Percentiles rank a stretch among this genome's conserved stretches.
Evolutionary conservation across 495 filamentous ascomycete genomes (phyloP).

Genomic region (Trichoderma virens): DNA sequence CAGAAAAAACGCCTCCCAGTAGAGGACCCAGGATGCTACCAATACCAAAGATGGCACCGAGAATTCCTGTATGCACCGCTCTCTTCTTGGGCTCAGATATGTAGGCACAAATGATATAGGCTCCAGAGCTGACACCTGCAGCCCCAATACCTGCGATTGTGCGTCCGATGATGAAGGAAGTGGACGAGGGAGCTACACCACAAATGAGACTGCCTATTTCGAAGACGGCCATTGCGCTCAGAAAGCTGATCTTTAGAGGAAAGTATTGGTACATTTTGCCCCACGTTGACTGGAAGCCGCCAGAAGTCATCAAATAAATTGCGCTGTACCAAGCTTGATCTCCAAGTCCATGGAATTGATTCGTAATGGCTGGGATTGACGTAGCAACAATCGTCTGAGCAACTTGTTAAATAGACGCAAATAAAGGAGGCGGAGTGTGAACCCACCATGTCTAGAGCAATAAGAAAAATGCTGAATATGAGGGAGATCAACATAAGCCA

Average conservation of each 20-base stretch:
- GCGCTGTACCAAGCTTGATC: conserved; percentile 35
- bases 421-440: background rate
- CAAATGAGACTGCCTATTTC: conserved; percentile 39
- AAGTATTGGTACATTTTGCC: conserved; percentile 40
- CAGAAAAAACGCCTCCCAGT: conserved; percentile 50
- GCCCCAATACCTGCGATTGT: conserved; percentile 37
- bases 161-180: conserved; percentile 38
- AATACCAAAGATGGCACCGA: conserved; percentile 41
- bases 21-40: conserved; percentile 38
- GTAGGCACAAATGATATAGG: conserved; percentile 35
- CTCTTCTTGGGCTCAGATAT: conserved; percentile 28
- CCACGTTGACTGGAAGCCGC: conserved; percentile 17
- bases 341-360: conserved; percentile 26
- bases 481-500: conserved; percentile 17
- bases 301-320: conserved; percentile 15
- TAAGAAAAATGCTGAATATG: conserved; percentile 30
- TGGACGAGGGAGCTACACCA: conserved; percentile 32
- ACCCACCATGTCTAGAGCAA: conserved; percentile 25
- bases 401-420: conserved; percentile 12
- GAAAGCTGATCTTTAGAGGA: conserved; percentile 28
- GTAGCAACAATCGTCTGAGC: conserved; percentile 27
- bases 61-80: conserved; percentile 26
- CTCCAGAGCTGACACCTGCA: conserved; percentile 34
- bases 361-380: conserved; percentile 35
- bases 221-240: conserved; percentile 29